Evolutionary conservation across 495 filamentous ascomycete species (phyloP).

Genomic region (Beverwykella pulmonaria): DNA sequence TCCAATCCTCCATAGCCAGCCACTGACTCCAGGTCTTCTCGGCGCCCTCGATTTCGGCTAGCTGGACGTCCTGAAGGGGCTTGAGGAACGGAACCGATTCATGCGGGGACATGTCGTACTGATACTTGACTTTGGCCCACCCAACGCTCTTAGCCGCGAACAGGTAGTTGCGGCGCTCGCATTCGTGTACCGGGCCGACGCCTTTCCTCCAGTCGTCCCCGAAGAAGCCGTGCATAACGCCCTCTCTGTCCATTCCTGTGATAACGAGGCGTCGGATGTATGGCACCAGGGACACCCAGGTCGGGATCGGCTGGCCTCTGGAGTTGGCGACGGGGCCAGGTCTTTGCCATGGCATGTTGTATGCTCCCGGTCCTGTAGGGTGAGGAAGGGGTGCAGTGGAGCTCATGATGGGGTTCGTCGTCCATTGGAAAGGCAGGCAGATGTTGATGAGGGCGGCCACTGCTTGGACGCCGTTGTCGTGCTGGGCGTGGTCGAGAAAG

Average conservation of each 20-base stretch:
- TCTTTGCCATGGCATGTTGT: conserved; percentile 36
- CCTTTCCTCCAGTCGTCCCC: conserved; percentile 86
- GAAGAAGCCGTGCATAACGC: conserved; percentile 89
- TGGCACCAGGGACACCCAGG: conserved; percentile 73
- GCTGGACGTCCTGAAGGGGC: conserved; percentile 71
- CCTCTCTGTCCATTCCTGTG: conserved; percentile 84
- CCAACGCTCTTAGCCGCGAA: conserved; percentile 91
- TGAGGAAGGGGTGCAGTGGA: conserved; percentile 42
- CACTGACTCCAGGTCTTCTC: conserved; percentile 83
- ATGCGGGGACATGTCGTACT: conserved; percentile 80
- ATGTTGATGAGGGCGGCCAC: conserved; percentile 92
- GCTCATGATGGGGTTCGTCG: conserved; percentile 43
- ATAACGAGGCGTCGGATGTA: conserved; percentile 90
- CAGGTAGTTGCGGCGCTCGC: conserved; percentile 89
- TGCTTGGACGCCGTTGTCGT: conserved; percentile 78
- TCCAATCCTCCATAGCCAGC: conserved; percentile 95
- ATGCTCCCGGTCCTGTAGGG: conserved; percentile 36
- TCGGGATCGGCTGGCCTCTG: conserved; percentile 35
- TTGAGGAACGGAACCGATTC: conserved; percentile 86
- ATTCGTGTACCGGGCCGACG: conserved; percentile 79
- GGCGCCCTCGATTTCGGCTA: conserved; percentile 80
- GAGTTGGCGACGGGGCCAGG: conserved; percentile 30
- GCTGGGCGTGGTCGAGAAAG: conserved; percentile 91
- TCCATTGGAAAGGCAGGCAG: conserved; percentile 68
- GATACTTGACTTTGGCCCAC: conserved; percentile 83